phyloP scores from a whole-genome alignment of 176 grass and related monocot genomes.

The Panicum miliaceum region DNA sequence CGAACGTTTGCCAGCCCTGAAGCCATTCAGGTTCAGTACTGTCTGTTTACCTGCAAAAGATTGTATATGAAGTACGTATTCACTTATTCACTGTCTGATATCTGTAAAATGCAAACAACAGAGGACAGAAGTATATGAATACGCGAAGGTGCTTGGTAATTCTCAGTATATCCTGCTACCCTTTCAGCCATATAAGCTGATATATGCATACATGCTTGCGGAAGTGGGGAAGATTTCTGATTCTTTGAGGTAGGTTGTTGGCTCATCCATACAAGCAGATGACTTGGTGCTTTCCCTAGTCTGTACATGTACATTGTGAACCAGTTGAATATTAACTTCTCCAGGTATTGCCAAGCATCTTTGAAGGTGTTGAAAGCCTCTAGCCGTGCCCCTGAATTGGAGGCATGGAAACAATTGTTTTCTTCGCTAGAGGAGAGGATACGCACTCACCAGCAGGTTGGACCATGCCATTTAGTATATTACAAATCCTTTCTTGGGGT shows the following conservation, averaged over 20 bases:
- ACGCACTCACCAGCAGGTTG: constrained; percentile 92
- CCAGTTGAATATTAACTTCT: constrained; percentile 35
- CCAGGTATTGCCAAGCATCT: constrained; percentile 96
- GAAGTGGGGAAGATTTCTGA: constrained; percentile 91
- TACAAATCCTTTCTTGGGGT: constrained; percentile 12
- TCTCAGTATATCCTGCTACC: constrained; percentile 90
- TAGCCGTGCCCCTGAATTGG: constrained; percentile 83
- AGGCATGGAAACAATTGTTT: constrained; percentile 85
- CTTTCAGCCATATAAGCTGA: constrained; percentile 95
- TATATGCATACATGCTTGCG: constrained; percentile 96
- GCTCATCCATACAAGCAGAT: constrained; percentile 14
- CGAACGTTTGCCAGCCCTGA: constrained; percentile 87
- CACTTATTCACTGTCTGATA: constrained; percentile 38
- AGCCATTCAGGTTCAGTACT: constrained; percentile 77
- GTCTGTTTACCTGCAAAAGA: constrained; percentile 5
- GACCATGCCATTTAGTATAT: constrained; percentile 12
- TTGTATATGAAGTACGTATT: constrained; percentile 17
- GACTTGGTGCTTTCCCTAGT: constrained; percentile 1
- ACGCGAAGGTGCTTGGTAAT: constrained; percentile 96
- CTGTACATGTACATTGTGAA: constrained; percentile 22
- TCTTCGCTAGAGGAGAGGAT: constrained; percentile 88
- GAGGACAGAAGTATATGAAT: constrained; percentile 97
- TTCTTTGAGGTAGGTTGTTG: constrained; percentile 75
- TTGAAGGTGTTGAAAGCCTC: constrained; percentile 87
- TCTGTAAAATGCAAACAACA: constrained; percentile 48